phyloP scores from a whole-genome alignment of 164 flowering plant genomes.

The Malania oleifera region DNA sequence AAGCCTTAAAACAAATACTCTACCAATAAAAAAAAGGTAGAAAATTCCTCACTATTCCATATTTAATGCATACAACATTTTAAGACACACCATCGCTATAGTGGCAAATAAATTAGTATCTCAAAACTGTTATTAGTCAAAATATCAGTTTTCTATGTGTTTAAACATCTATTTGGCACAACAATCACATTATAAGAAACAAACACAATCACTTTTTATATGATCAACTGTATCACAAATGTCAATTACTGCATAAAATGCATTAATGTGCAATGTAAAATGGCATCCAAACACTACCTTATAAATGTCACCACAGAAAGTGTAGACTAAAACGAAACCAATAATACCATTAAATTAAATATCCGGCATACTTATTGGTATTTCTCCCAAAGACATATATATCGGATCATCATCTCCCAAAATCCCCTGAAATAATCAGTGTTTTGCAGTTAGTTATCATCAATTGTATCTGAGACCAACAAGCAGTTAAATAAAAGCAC shows the following conservation, averaged over 20 bases:
- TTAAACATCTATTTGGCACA: too few relatives aligned
- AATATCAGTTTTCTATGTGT: too few relatives aligned
- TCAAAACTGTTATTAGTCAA: too few relatives aligned
- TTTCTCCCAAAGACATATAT: slow-evolving; percentile 88
- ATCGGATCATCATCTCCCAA: slow-evolving; percentile 82
- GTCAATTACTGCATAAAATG: neutral
- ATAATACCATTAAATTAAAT: slow-evolving; percentile 30
- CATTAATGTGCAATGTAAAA: neutral
- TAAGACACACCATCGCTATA: too few relatives aligned
- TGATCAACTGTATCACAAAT: neutral
- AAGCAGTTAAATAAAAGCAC: too few relatives aligned
- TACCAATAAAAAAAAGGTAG: too few relatives aligned
- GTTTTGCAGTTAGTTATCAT: neutral
- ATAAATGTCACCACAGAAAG: neutral
- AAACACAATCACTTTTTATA: neutral
- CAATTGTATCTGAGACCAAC: too few relatives aligned
- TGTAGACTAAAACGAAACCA: slow-evolving; percentile 17
- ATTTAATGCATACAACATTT: too few relatives aligned
- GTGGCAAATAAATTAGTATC: too few relatives aligned
- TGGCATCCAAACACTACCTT: slow-evolving; percentile 3
- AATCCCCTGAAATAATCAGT: slow-evolving; percentile 53
- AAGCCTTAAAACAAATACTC: too few relatives aligned
- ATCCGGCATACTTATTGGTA: slow-evolving; percentile 79
- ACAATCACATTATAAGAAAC: neutral
- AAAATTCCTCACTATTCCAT: too few relatives aligned